Conservation (phyloP, 2,329 filamentous ascomycete genomes). For the Fusarium azukiicola region DNA sequence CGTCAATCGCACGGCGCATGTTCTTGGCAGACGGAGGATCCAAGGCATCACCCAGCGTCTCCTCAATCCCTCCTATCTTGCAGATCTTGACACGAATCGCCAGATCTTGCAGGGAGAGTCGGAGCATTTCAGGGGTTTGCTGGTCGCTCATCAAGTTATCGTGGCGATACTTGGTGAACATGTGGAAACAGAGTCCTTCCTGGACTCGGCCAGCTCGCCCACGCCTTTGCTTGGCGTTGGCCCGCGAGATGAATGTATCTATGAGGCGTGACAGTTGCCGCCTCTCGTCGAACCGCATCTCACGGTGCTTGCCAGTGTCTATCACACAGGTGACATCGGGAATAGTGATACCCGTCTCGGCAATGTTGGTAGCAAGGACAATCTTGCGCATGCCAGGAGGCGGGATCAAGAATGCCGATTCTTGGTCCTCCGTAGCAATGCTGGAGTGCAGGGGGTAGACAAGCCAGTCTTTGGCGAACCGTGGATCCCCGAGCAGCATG, state of each 20-base stretch:
- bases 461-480: slow-evolving; percentile 89
- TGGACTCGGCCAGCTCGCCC: slow-evolving; percentile 98
- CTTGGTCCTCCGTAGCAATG: slow-evolving; percentile 97
- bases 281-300: slow-evolving; percentile 98
- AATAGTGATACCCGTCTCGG: slow-evolving; percentile 99
- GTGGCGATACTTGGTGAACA: slow-evolving; percentile 95
- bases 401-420: slow-evolving; percentile 93
- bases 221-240: slow-evolving; percentile 96
- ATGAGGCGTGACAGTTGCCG: slow-evolving; percentile 94
- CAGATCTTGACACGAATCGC: slow-evolving; percentile 99
- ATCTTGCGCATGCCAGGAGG: slow-evolving; percentile 93
- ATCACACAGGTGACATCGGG: slow-evolving; percentile 98
- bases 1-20: slow-evolving; percentile 94
- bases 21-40: slow-evolving; percentile 96
- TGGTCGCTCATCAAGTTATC: slow-evolving; percentile 93
- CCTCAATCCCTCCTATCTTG: slow-evolving; percentile 95
- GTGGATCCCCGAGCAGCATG: slow-evolving; percentile 87
- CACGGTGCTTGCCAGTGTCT: slow-evolving; percentile 97
- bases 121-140: slow-evolving; percentile 97
- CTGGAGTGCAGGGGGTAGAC: slow-evolving; percentile 96
- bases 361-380: slow-evolving; percentile 98
- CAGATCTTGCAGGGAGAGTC: slow-evolving; percentile 95
- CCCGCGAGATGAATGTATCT: slow-evolving; percentile 96
- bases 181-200: slow-evolving; percentile 95
- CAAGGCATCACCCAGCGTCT: slow-evolving; percentile 92